Conservation (phyloP, 2,329 filamentous ascomycete genomes). For the Colletotrichum destructivum region DNA sequence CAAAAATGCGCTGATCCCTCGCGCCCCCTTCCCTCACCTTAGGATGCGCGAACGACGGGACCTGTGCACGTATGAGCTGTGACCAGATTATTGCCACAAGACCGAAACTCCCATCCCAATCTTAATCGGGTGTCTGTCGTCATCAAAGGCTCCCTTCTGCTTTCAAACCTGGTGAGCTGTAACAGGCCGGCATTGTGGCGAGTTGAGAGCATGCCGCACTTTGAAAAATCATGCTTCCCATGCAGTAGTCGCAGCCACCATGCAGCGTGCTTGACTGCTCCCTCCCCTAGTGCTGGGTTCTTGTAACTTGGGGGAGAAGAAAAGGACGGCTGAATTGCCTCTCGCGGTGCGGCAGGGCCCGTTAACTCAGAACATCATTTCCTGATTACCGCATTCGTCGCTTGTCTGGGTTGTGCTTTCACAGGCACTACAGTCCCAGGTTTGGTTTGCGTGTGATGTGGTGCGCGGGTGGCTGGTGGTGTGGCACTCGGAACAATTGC, state of each 20-base stretch:
- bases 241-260: constrained; percentile 4
- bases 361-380: neutral
- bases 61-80: neutral
- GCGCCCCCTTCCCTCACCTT: neutral
- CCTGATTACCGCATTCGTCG: neutral
- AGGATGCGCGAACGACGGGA: neutral
- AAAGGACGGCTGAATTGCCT: neutral
- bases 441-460: too few relatives aligned
- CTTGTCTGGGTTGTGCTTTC: neutral
- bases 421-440: constrained; percentile 4
- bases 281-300: neutral
- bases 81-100: neutral
- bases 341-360: neutral
- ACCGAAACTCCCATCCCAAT: constrained; percentile 6
- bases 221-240: constrained; percentile 1
- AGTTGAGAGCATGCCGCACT: neutral
- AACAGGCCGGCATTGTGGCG: neutral
- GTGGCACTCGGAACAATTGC: constrained; percentile 24
- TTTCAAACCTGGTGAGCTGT: neutral
- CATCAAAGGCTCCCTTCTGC: neutral
- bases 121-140: neutral
- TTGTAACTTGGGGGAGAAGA: neutral
- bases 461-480: neutral
- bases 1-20: constrained; percentile 3
- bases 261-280: constrained; percentile 2